Conservation (phyloP, 768 basidiomycete species). For the Cyathus striatus region DNA sequence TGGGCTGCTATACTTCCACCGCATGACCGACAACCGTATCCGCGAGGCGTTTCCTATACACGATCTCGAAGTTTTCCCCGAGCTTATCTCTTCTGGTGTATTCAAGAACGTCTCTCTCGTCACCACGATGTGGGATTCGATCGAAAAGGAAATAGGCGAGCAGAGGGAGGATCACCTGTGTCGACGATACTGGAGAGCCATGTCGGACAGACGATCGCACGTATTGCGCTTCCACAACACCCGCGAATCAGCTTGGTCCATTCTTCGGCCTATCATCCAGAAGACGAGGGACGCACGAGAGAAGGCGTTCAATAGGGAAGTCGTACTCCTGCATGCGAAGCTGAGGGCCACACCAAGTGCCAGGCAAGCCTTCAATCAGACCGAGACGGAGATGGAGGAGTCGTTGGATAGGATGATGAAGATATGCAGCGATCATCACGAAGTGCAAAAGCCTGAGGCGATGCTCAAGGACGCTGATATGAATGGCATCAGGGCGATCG, state of each 20-base stretch:
- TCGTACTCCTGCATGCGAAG: too few relatives aligned
- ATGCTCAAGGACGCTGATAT: too few relatives aligned
- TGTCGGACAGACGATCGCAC: neutral
- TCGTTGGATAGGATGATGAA: too few relatives aligned
- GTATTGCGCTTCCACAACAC: neutral
- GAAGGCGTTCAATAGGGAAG: too few relatives aligned
- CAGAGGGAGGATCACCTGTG: neutral
- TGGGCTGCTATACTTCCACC: slow-evolving; percentile 36
- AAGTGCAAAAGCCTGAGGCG: too few relatives aligned
- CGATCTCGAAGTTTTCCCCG: slow-evolving; percentile 6
- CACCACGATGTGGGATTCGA: slow-evolving; percentile 40
- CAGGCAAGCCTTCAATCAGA: too few relatives aligned
- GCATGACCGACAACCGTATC: slow-evolving; percentile 27
- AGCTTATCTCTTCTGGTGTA: slow-evolving; percentile 23
- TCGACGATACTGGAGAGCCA: neutral
- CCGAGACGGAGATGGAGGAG: too few relatives aligned
- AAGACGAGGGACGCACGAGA: too few relatives aligned
- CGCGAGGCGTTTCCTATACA: slow-evolving; percentile 6
- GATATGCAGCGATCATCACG: too few relatives aligned
- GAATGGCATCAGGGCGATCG: too few relatives aligned
- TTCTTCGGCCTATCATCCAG: too few relatives aligned
- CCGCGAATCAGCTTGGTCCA: neutral
- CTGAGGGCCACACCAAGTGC: too few relatives aligned
- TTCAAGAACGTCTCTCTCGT: slow-evolving; percentile 37
- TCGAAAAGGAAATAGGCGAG: slow-evolving; percentile 7